phyloP scores from a whole-genome alignment of 2,329 filamentous ascomycete species.

The Penicillium verrucosum region DNA sequence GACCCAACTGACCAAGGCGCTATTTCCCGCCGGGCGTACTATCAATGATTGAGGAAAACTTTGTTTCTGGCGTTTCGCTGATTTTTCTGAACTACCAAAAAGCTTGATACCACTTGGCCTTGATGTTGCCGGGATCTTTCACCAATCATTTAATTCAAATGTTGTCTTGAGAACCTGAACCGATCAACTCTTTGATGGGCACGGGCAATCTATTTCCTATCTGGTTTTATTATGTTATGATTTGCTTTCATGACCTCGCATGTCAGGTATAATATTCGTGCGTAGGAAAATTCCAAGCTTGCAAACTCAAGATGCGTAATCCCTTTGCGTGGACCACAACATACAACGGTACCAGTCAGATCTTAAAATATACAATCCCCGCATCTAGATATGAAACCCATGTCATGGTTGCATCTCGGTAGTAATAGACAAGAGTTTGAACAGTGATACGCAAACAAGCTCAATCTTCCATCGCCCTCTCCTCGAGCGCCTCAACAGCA shows the following conservation, averaged over 20 bases:
- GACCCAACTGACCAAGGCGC: slow-evolving; percentile 3
- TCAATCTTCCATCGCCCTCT: slow-evolving; percentile 38
- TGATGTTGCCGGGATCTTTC: background rate
- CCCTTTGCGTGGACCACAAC: background rate
- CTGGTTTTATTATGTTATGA: background rate
- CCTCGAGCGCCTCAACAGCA: slow-evolving; percentile 44
- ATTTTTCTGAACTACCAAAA: background rate
- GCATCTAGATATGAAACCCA: background rate
- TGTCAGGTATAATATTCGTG: background rate
- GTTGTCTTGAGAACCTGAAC: background rate
- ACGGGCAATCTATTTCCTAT: background rate
- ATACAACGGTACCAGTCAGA: background rate
- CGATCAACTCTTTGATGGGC: background rate
- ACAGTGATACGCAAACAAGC: background rate
- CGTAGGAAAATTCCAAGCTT: background rate
- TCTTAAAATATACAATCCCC: background rate
- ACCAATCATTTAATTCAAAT: background rate
- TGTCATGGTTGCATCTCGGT: background rate
- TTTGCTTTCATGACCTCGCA: background rate
- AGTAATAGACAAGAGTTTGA: background rate
- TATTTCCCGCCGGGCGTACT: slow-evolving; percentile 8
- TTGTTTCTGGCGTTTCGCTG: slow-evolving; percentile 5
- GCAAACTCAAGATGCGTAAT: background rate
- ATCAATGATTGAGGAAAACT: background rate
- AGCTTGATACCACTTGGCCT: slow-evolving; percentile 3